Percentiles rank a stretch among this genome's conserved stretches.
These are phyloP conservation scores for Quercus bicolor DNA, from an alignment of 306 rosid species.

Conservation along the genomic window DNA sequence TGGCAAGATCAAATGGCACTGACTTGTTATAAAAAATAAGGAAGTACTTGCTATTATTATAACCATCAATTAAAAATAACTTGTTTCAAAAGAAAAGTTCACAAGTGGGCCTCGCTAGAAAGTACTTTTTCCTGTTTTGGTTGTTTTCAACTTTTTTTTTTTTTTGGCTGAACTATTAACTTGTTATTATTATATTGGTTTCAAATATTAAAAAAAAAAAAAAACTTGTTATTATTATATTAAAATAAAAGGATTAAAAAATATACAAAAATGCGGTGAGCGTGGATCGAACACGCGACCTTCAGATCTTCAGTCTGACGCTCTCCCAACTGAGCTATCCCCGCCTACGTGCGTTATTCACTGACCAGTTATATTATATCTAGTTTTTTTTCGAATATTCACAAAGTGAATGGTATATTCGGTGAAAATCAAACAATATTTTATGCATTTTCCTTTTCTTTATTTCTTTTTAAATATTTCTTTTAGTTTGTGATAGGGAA, in stretches of 20 bases:
- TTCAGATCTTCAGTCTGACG: constrained; percentile 21
- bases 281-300: constrained; percentile 19
- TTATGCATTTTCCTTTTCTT: not conserved
- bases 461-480: not conserved
- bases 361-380: not conserved
- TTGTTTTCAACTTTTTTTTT: too few species aligned
- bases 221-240: not conserved
- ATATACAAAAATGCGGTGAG: not conserved
- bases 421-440: not conserved
- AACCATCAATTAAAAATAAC: too few species aligned
- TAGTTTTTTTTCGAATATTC: not conserved
- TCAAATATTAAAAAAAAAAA: not conserved
- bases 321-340: constrained; percentile 22
- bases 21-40: too few species aligned
- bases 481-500: not conserved
- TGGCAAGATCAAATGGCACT: too few species aligned
- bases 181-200: too few species aligned
- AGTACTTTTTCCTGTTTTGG: too few species aligned
- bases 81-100: too few species aligned
- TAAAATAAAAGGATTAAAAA: not conserved
- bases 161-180: too few species aligned
- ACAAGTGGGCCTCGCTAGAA: too few species aligned
- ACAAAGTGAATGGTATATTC: not conserved
- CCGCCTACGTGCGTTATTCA: not conserved
- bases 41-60: too few species aligned